Conservation (phyloP, 1,139 yeast genomes). For the Candida buenavistaensis region DNA sequence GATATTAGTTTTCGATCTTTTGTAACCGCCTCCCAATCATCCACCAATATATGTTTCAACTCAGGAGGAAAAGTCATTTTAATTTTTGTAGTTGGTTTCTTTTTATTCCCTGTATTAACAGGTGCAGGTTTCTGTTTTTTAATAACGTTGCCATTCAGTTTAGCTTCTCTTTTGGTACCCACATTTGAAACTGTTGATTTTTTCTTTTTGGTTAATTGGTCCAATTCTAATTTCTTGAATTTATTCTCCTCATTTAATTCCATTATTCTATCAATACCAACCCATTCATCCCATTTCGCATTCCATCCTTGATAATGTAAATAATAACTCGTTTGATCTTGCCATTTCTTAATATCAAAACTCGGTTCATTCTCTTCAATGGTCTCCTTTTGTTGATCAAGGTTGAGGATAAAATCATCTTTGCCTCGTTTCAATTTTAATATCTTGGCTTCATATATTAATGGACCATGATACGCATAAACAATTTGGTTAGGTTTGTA, state of each 20-base stretch:
- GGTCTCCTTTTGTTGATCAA: slow-evolving; percentile 13
- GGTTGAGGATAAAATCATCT: slow-evolving; percentile 17
- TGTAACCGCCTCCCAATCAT: slow-evolving; percentile 92
- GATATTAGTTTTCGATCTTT: slow-evolving; percentile 69
- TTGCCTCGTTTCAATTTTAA: slow-evolving; percentile 62
- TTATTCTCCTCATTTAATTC: slow-evolving; percentile 69
- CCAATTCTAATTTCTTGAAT: slow-evolving; percentile 67
- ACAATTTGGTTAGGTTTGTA: slow-evolving; percentile 48
- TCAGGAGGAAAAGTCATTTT: slow-evolving; percentile 41
- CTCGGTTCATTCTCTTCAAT: slow-evolving; percentile 12
- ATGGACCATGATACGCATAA: slow-evolving; percentile 88
- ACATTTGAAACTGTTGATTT: slow-evolving; percentile 12
- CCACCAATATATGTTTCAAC: slow-evolving; percentile 72
- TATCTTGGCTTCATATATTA: slow-evolving; percentile 86
- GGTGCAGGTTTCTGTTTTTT: slow-evolving; percentile 1
- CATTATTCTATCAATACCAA: slow-evolving; percentile 64
- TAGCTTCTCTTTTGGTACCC: too few relatives aligned
- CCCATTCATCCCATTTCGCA: slow-evolving; percentile 97
- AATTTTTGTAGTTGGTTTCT: slow-evolving; percentile 5
- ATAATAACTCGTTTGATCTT: slow-evolving; percentile 38
- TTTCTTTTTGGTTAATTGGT: slow-evolving; percentile 33
- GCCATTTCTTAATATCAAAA: slow-evolving; percentile 13
- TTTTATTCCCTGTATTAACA: slow-evolving; percentile 7
- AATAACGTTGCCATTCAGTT: neutral
- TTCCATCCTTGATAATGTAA: slow-evolving; percentile 98